Evolutionary conservation across 345 rosid species (phyloP), one percentile per base, ranked within the genome.

Genomic region (Nasturtium officinale): DNA sequence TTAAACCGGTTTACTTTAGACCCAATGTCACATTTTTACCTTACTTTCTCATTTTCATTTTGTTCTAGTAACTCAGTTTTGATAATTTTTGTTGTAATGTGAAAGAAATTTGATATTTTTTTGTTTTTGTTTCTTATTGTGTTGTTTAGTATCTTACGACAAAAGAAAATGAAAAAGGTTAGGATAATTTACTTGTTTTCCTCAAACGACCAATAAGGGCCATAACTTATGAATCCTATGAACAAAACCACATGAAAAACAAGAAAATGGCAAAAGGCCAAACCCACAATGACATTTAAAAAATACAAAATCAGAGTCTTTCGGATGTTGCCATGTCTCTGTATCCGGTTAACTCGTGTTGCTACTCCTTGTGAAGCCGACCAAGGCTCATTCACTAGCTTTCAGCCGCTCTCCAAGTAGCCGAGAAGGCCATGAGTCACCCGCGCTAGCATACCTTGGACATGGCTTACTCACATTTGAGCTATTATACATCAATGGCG

Each of bases 371-470:
- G 72, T 25, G 20, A 26, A 30, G 8, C 35, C 20, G 12, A 3
- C 40, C 29, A 64, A 62, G 54, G 52, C 61, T 71, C 71, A 81
- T 47, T 73, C 80, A 50, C 74, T 76, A 30, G 77, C 62, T 28
- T 42, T 54, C 3, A 73, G 33, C 25, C 79, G 65, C 52, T 82
- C 86, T 21, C 84, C 83, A 23, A 95, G 93, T 65, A 95, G 85
- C 56, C 83, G 87, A 35, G 87, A 87, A 12, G 96, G 87, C 99
- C 99, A 95, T 1, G 89, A 85, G 79, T 95, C 97, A 28, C 85
- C 77, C 0, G 86, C 75, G 0, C 85, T 87, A 7, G 92, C 94
- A 69, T 91, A 95, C 75, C 98, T 84, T 9, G 99, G 89, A 67
- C 89, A 91, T 0, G 99, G 99, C 73, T 91, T 95, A 73, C 96